Percentiles rank a stretch among this genome's conserved stretches.
phyloP scores from a whole-genome alignment of 1,139 yeast genomes.

The Protomyces gravidus region DNA sequence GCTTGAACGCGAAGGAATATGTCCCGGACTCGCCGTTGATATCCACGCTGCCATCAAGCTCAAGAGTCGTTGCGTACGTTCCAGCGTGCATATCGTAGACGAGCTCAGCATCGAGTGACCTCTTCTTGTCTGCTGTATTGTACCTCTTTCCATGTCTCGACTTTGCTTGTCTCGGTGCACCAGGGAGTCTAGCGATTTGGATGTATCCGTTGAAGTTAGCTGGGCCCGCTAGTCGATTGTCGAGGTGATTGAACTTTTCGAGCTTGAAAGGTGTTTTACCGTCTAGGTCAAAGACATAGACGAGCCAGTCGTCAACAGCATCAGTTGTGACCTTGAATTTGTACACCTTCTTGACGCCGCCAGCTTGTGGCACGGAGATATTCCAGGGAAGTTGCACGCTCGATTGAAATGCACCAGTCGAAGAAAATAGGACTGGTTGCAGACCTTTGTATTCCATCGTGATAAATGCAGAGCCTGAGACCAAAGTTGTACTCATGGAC shows the following conservation, averaged over 20 bases:
- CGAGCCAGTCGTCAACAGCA: constrained; percentile 53
- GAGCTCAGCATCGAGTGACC: constrained; percentile 38
- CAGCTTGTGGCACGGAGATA: neutral
- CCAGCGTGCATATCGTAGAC: constrained; percentile 61
- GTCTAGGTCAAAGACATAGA: constrained; percentile 47
- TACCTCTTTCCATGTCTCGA: constrained; percentile 32
- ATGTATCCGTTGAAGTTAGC: constrained; percentile 40
- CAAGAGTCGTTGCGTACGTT: constrained; percentile 48
- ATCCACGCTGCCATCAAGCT: constrained; percentile 43
- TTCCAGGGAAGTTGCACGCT: constrained; percentile 44
- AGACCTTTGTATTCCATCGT: constrained; percentile 59
- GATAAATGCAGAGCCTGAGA: constrained; percentile 76
- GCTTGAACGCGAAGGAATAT: constrained; percentile 51
- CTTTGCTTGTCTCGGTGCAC: constrained; percentile 29
- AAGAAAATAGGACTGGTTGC: constrained; percentile 50
- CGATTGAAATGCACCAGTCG: constrained; percentile 51
- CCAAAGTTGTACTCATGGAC: constrained; percentile 44
- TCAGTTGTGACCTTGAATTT: constrained; percentile 47
- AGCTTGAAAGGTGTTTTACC: neutral
- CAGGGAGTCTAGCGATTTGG: constrained; percentile 59
- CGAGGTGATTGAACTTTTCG: neutral
- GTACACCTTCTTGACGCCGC: constrained; percentile 43
- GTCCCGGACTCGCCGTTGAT: constrained; percentile 45
- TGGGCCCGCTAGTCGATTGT: neutral
- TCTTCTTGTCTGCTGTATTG: constrained; percentile 47